phyloP scores from a whole-genome alignment of 495 filamentous ascomycete genomes.

The Emericellopsis terricola region DNA sequence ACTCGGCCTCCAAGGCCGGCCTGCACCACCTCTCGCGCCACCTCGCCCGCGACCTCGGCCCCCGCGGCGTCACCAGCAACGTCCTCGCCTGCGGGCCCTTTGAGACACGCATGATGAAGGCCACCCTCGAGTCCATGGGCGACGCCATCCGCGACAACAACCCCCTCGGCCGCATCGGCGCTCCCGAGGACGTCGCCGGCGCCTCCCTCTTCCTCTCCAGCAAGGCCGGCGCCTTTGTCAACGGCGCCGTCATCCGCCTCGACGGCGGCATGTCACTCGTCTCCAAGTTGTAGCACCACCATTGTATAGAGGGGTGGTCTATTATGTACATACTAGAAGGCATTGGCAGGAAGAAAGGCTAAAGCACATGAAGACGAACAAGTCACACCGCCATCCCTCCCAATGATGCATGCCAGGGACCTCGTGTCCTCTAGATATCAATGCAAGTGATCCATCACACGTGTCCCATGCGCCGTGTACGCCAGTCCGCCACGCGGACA shows the following conservation, averaged over 20 bases:
- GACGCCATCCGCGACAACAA: conserved; percentile 44
- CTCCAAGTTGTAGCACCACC: conserved; percentile 13
- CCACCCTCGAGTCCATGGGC: conserved; percentile 40
- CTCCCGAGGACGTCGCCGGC: conserved; percentile 55
- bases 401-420: too few relatives aligned
- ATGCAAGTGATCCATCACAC: too few relatives aligned
- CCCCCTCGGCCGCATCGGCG: conserved; percentile 56
- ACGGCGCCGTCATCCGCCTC: conserved; percentile 56
- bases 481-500: too few relatives aligned
- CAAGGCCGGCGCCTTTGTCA: conserved; percentile 50
- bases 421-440: too few relatives aligned
- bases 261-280: conserved; percentile 40
- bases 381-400: too few relatives aligned
- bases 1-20: conserved; percentile 58
- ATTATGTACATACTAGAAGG: too few relatives aligned
- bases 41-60: conserved; percentile 52
- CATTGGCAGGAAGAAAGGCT: too few relatives aligned
- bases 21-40: conserved; percentile 57
- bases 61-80: conserved; percentile 39
- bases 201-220: conserved; percentile 58
- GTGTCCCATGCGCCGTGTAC: too few relatives aligned
- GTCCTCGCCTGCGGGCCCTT: conserved; percentile 61
- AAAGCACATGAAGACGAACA: too few relatives aligned
- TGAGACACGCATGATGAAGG: conserved; percentile 70
- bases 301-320: too few relatives aligned